Conservation (phyloP, 2,329 filamentous ascomycete species). For the Pseudogymnoascus sp. region DNA sequence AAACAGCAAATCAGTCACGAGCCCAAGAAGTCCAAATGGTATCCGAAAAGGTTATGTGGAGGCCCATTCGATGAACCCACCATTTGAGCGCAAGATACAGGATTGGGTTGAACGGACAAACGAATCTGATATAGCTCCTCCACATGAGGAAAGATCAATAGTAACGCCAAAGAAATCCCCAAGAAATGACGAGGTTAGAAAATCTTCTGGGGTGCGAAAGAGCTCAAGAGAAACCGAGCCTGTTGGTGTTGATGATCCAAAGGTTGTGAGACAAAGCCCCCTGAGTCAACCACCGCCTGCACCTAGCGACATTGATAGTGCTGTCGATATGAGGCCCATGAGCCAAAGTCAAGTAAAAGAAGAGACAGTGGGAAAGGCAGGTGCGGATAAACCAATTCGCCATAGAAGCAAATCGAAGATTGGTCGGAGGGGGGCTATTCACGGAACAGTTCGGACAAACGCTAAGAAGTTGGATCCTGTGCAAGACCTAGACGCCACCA, state of each 20-base stretch:
- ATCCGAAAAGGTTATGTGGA: constrained; percentile 45
- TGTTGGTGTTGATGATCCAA: not conserved
- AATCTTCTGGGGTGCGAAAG: not conserved
- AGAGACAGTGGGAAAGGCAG: constrained; percentile 25
- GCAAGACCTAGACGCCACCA: constrained; percentile 33
- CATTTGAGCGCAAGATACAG: constrained; percentile 51
- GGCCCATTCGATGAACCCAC: constrained; percentile 45
- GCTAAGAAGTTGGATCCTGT: constrained; percentile 50
- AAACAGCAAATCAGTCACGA: constrained; percentile 1
- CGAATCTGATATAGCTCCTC: not conserved
- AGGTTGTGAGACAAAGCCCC: constrained; percentile 20
- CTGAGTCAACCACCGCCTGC: constrained; percentile 21
- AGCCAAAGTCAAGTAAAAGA: constrained; percentile 18
- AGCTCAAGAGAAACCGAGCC: not conserved
- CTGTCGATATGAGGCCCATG: constrained; percentile 12
- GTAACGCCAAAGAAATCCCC: not conserved
- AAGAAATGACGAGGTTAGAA: not conserved
- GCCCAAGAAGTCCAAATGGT: not conserved
- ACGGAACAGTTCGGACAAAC: constrained; percentile 33
- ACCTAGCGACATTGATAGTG: not conserved
- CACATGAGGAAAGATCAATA: not conserved
- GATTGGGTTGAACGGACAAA: constrained; percentile 44
- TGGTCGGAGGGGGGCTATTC: constrained; percentile 20
- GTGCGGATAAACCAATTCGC: constrained; percentile 20
- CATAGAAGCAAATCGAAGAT: constrained; percentile 10